phyloP scores from a whole-genome alignment of 345 rosid genomes.

The Gynandropsis gynandra region DNA sequence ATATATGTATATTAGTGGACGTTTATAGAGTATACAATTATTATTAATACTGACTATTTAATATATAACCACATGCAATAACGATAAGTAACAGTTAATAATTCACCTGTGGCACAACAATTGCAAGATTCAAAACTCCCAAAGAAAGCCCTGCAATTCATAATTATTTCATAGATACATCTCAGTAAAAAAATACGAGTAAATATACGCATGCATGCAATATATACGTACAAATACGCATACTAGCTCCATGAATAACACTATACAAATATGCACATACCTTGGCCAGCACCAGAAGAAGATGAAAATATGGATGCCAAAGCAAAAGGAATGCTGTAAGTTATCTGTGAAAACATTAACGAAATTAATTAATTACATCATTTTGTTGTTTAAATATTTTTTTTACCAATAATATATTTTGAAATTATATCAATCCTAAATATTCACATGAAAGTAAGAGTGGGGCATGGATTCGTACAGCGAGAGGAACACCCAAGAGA shows the following conservation, averaged over 20 bases:
- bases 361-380: too few relatives aligned
- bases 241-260: not conserved
- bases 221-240: not conserved
- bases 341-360: constrained; percentile 36
- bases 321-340: constrained; percentile 71
- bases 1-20: not conserved
- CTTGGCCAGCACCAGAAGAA: constrained; percentile 68
- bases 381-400: too few relatives aligned
- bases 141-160: constrained; percentile 56
- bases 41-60: not conserved
- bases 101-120: constrained; percentile 72
- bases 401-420: too few relatives aligned
- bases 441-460: not conserved
- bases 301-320: constrained; percentile 72
- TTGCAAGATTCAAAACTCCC: constrained; percentile 72
- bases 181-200: not conserved
- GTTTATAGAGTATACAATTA: too few relatives aligned
- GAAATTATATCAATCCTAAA: not conserved
- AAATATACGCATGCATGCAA: not conserved
- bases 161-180: not conserved
- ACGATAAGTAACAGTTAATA: not conserved
- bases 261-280: constrained; percentile 23
- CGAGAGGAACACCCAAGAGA: constrained; percentile 57
- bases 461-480: constrained; percentile 33
- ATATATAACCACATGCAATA: not conserved